These are phyloP conservation scores for Linnemannia hyalina DNA, from an alignment of 192 early-diverging fungal species.

Conservation along the genomic window DNA sequence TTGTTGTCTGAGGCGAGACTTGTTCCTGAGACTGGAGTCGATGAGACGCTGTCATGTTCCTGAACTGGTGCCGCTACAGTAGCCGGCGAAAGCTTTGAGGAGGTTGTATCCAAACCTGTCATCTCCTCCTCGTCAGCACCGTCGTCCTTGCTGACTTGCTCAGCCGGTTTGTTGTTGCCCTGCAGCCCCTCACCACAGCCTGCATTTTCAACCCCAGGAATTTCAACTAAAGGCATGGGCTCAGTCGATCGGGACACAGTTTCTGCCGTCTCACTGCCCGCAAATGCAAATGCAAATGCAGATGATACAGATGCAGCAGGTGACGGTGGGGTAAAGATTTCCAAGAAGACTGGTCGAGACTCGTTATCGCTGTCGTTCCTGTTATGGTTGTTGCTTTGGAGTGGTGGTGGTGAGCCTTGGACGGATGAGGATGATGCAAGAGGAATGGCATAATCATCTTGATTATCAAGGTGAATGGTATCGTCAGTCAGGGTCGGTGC, in stretches of 20 bases:
- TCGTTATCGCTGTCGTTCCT: neutral
- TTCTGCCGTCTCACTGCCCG: neutral
- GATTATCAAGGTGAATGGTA: neutral
- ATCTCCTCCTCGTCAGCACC: neutral
- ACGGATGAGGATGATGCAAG: neutral
- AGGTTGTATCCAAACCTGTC: neutral
- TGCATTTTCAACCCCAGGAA: slow-evolving; percentile 1
- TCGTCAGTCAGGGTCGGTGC: neutral
- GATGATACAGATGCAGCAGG: slow-evolving; percentile 1
- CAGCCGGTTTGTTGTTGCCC: neutral
- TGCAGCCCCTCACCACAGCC: neutral
- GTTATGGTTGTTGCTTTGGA: slow-evolving; percentile 10
- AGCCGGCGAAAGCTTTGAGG: neutral
- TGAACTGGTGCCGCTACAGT: neutral
- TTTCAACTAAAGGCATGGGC: neutral
- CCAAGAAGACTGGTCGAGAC: slow-evolving; percentile 9
- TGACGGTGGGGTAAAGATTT: slow-evolving; percentile 3
- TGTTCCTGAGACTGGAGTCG: no score
- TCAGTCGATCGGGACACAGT: slow-evolving; percentile 1
- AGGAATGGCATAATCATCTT: neutral
- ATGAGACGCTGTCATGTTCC: neutral
- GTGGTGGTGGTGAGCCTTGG: neutral
- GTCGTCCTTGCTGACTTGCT: neutral
- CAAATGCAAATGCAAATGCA: neutral
- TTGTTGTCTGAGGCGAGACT: no score